Base-by-base conservation (phyloP, 345 rosid species). In the Pelargonium nanum region DNA sequence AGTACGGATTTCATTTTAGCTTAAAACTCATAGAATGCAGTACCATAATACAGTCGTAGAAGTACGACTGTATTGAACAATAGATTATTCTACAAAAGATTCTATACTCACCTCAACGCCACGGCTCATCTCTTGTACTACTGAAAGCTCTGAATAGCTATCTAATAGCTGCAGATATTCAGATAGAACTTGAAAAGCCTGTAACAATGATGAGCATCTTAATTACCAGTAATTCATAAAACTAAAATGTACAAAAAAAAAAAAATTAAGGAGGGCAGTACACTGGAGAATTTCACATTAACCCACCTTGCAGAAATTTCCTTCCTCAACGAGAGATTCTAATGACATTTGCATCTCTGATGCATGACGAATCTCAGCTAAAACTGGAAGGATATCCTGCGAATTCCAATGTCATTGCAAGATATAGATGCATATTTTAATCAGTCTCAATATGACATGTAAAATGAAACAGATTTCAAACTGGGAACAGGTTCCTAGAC, bases 121-220 rank as follows among this genome's bases (percentile, higher is more conserved):
- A 65, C 77, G 88, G 74, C 92, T 81, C 99, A 94, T 87, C 85
- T 88, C 95, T 66, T 90, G 95, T 68, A 82, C 70, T 55, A 87
- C 97, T 67, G 95, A 79, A 68, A 90, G 81, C 78, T 86, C 92
- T 1, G 96, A 78, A 65, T 81, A 82, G 68, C 95, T 89, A 76
- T 90, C 97, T 63, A 94, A 75, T 59, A 94, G 80, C 77, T 94
- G 99, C 73, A 94, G 76, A 77, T 89, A 90, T 83, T 94, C 97
- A 0, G 99, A 90, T 62, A 94, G 72, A 58, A 90, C 97, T 83
- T 87, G 96, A 80, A 94, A 94, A 65, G 99, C 99, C 99, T 94
- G 73, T 64, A n/a, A 63, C 50, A 71, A 20, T 26, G 68, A 71
- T 34, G 64, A 64, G 24, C 55, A 4, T 55, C 9, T 25, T 22